Conservation (phyloP, 148 eudicot genomes). For the Rhododendron ovatum region DNA sequence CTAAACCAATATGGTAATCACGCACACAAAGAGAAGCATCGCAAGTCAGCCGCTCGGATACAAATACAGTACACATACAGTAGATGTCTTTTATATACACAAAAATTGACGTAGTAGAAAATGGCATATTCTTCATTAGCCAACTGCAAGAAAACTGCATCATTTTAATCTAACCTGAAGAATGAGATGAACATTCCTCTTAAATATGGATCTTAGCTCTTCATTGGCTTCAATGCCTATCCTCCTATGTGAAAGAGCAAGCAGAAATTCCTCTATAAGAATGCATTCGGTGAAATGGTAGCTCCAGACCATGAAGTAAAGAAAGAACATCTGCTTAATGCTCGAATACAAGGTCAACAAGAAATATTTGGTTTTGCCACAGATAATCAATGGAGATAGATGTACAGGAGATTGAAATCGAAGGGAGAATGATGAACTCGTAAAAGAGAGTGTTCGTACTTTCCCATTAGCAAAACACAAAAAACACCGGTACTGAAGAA, state of each 20-base stretch:
- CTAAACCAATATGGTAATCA: too few species aligned
- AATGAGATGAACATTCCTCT: constrained; percentile 79
- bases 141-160: constrained; percentile 5
- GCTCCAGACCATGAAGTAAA: not conserved
- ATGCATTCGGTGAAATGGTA: not conserved
- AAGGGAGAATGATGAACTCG: not conserved
- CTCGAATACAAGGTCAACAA: not conserved
- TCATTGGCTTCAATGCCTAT: constrained; percentile 81
- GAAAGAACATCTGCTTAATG: not conserved
- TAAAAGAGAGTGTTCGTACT: not conserved
- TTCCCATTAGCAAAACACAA: not conserved
- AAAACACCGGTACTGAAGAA: not conserved
- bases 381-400: not conserved
- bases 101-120: not conserved
- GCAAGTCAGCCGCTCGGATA: too few species aligned
- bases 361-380: not conserved
- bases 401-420: not conserved
- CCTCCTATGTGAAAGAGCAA: constrained; percentile 36
- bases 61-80: not conserved
- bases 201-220: constrained; percentile 69
- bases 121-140: not conserved
- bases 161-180: constrained; percentile 71
- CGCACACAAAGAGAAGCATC: too few species aligned
- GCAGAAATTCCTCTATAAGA: not conserved
- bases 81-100: not conserved